These are phyloP conservation scores for Telopea speciosissima DNA, from an alignment of 177 flowering plant genomes.

Conservation along the genomic window DNA sequence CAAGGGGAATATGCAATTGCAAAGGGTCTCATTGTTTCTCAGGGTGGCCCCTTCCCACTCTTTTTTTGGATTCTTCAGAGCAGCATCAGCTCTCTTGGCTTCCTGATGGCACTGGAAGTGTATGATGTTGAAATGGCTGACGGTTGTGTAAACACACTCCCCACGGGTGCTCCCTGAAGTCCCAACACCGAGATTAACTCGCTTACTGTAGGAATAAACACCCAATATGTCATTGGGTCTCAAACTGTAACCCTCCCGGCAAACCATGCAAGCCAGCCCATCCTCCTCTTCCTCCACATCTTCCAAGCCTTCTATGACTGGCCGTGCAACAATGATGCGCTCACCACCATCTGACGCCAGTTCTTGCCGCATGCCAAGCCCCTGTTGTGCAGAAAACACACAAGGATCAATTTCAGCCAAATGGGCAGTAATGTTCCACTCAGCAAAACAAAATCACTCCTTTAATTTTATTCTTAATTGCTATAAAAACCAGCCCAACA, in stretches of 20 bases:
- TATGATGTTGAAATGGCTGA: slow-evolving; percentile 94
- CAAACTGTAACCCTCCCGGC: slow-evolving; percentile 93
- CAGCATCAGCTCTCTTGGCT: slow-evolving; percentile 97
- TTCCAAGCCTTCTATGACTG: slow-evolving; percentile 84
- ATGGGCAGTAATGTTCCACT: not conserved
- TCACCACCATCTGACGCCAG: slow-evolving; percentile 87
- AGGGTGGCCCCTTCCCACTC: slow-evolving; percentile 99
- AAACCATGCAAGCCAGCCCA: slow-evolving; percentile 98
- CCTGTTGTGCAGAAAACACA: slow-evolving; percentile 33
- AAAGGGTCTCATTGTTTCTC: slow-evolving; percentile 89
- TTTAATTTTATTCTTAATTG: not conserved
- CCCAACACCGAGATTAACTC: slow-evolving; percentile 86
- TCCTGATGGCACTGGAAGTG: slow-evolving; percentile 99
- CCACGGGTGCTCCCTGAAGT: slow-evolving; percentile 80
- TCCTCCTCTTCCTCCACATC: slow-evolving; percentile 95
- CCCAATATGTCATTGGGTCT: slow-evolving; percentile 90
- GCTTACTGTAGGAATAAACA: slow-evolving; percentile 86
- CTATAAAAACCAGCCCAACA: not conserved
- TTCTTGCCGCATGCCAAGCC: slow-evolving; percentile 85
- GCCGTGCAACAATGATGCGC: slow-evolving; percentile 72
- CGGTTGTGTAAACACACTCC: slow-evolving; percentile 96
- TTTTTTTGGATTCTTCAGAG: slow-evolving; percentile 88
- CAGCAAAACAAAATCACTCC: not conserved
- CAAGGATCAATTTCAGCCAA: not conserved
- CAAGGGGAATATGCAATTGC: slow-evolving; percentile 92